Base-by-base conservation (phyloP, 306 rosid species). In the Alnus glutinosa region DNA sequence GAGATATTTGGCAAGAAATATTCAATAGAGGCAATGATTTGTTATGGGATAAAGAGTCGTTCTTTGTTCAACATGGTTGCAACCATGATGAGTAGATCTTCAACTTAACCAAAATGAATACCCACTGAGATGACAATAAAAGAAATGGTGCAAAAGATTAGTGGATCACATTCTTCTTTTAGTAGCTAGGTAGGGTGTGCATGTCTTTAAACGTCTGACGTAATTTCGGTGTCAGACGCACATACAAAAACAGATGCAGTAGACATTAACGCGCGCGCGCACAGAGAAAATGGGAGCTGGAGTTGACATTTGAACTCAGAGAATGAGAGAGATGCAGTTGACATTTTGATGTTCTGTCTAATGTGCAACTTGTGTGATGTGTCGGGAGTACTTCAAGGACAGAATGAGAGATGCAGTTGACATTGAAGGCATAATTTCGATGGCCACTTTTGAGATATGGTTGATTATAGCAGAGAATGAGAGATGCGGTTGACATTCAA, bases 101-200 rank as follows among this genome's bases (percentile, higher is more conserved):
- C 49, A 67, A 39, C 71, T 36, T 9, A 16, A 37, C 30, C 28
- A 15, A 66, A 66, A 66, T 66, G 49, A 49, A 16, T 66, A 8
- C 68, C 51, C 72, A 67, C 51, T 39, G 49, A 66, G 49, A 39
- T 39, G 30, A 67, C 30, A 3, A 39, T 5, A 67, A 8, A 67
- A 42, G 32, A 42, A 67, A 37, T 23, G 28, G 28, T 23, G 28
- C 28, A 23, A 23, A 23, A 23, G 28, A 23, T 67, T 67, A 34
- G 70, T 63, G 70, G 70, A 34, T 63, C 44, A 36, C 70, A 34
- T 34, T 63, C 70, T 63, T 63, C 69, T 34, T 63, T 7, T 12
- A 16, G 48, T 37, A 15, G 32, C 13, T 48, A 48, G 51, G 1
- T 46, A 46, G 9, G 32, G 9, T 1, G 8, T 19, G 34, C 63